phyloP scores from a whole-genome alignment of 2,329 filamentous ascomycete genomes.

The Thelonectria discophora region DNA sequence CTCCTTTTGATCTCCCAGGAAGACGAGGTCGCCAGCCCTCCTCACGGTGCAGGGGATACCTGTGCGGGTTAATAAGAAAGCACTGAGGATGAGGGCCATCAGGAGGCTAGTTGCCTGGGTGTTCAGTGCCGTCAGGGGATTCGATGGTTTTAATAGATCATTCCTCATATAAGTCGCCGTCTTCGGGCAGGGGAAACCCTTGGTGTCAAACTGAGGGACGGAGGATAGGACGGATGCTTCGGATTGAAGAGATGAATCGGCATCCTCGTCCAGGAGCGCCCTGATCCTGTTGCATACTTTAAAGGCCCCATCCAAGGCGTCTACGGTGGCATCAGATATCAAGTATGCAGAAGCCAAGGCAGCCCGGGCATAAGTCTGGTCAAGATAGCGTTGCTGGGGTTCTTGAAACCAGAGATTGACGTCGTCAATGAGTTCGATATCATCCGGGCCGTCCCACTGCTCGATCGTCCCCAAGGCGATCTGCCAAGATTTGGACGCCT shows the following conservation, averaged over 20 bases:
- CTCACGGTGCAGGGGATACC: constrained; percentile 62
- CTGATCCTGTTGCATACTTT: constrained; percentile 65
- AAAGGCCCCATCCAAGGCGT: constrained; percentile 69
- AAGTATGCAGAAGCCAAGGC: constrained; percentile 74
- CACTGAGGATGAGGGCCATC: constrained; percentile 70
- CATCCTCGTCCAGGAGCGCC: constrained; percentile 66
- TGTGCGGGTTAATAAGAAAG: constrained; percentile 62
- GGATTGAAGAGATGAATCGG: constrained; percentile 60
- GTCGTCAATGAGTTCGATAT: constrained; percentile 73
- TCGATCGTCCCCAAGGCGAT: constrained; percentile 71
- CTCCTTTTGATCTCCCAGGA: constrained; percentile 70
- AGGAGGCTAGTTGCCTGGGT: constrained; percentile 65
- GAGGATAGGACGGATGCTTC: constrained; percentile 56
- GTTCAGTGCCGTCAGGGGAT: constrained; percentile 71
- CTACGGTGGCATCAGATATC: constrained; percentile 65
- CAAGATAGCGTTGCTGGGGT: constrained; percentile 66
- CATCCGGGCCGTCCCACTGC: constrained; percentile 77
- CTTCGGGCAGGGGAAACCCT: constrained; percentile 36
- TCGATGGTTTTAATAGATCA: constrained; percentile 65
- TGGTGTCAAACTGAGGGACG: constrained; percentile 45
- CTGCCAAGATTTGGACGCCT: constrained; percentile 68
- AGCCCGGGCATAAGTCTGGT: constrained; percentile 72
- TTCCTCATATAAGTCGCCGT: constrained; percentile 46
- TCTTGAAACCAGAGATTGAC: constrained; percentile 67
- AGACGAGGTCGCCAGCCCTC: constrained; percentile 68